Evolutionary conservation across 1,284 basidiomycete species (phyloP).

Genomic region (Polyporus tsugae): DNA sequence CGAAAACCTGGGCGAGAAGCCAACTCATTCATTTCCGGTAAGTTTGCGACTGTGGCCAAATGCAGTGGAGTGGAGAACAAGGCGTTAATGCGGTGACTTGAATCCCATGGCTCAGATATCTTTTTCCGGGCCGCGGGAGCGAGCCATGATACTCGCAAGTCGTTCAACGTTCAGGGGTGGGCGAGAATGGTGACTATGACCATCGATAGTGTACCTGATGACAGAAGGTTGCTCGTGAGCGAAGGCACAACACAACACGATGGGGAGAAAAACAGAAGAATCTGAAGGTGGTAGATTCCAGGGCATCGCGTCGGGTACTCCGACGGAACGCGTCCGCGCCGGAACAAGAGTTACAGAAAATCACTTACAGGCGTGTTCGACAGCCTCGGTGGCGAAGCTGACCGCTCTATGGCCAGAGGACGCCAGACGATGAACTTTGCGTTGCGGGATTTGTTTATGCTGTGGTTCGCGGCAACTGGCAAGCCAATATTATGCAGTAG

Average conservation of each 20-base stretch:
- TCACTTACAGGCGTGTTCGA: not conserved
- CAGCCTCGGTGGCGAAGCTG: not conserved
- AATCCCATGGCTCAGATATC: not conserved
- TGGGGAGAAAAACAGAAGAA: not conserved
- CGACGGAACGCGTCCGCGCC: no score
- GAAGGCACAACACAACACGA: not conserved
- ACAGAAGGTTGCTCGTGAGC: constrained; percentile 3
- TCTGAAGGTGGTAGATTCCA: not conserved
- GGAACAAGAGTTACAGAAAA: no score
- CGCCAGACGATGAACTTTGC: not conserved
- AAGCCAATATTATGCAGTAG: not conserved
- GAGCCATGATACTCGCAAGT: not conserved
- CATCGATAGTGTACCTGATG: constrained; percentile 5
- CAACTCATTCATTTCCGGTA: not conserved
- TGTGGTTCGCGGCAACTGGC: not conserved
- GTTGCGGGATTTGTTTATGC: not conserved
- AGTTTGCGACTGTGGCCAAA: constrained; percentile 1
- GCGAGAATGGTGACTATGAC: not conserved
- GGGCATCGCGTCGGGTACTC: not conserved
- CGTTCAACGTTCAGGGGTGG: not conserved
- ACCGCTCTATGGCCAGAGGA: not conserved
- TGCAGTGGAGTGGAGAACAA: constrained; percentile 5
- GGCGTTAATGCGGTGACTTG: constrained; percentile 5
- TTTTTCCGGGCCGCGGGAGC: not conserved
- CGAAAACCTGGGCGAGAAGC: not conserved